A percentile compares a stretch with the other conserved stretches of the same genome.
Evolutionary conservation across 139 green algal genomes (phyloP).

Genomic region (Picochlorum costavermella): DNA sequence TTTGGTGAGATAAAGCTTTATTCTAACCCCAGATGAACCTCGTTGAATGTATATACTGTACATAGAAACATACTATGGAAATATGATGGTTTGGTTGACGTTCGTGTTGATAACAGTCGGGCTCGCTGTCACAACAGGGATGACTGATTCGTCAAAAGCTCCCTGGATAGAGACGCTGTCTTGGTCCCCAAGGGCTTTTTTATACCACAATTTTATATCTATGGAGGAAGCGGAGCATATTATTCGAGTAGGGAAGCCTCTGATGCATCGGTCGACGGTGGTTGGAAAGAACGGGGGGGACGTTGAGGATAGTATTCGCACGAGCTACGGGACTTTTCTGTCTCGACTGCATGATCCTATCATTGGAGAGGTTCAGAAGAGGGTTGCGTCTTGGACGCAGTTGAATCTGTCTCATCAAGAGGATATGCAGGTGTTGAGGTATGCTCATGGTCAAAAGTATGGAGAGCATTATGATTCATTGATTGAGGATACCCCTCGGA

Average conservation of each 20-base stretch:
- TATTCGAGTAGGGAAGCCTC: conserved; percentile 31
- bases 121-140: too few relatives aligned
- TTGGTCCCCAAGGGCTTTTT: conserved; percentile 59
- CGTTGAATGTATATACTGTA: too few relatives aligned
- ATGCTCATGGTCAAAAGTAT: conserved; percentile 77
- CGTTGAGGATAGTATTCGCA: conserved; percentile 58
- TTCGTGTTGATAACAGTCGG: too few relatives aligned
- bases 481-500: conserved; percentile 36
- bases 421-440: conserved; percentile 75
- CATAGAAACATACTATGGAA: too few relatives aligned
- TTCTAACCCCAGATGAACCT: too few relatives aligned
- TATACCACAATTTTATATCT: conserved; percentile 75
- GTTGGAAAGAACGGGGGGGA: conserved; percentile 44
- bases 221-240: conserved; percentile 64
- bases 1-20: too few relatives aligned
- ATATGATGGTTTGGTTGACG: too few relatives aligned
- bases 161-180: conserved; percentile 57
- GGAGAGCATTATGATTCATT: conserved; percentile 67
- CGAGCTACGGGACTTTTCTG: conserved; percentile 73
- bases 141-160: neutral
- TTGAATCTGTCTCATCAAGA: conserved; percentile 65
- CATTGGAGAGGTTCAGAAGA: conserved; percentile 49
- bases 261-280: conserved; percentile 71
- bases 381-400: conserved; percentile 58
- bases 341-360: conserved; percentile 50